These are phyloP conservation scores for Nicotiana tabacum DNA, from an alignment of 257 asterid genomes.

Conservation along the genomic window DNA sequence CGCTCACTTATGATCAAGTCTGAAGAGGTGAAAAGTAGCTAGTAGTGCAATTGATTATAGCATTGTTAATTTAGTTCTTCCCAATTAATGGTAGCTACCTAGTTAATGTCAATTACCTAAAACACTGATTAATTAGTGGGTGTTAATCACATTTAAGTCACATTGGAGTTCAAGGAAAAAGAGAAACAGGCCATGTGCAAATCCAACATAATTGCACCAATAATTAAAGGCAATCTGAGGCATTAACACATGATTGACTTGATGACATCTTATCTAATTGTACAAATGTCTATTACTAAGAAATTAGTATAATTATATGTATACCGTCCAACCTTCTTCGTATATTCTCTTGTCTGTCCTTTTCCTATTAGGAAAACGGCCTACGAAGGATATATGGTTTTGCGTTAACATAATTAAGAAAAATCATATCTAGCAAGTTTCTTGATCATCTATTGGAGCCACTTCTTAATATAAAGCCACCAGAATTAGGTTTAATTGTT, in stretches of 20 bases:
- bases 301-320: neutral
- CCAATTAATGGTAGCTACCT: neutral
- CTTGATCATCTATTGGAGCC: neutral
- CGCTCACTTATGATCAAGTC: no score
- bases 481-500: no score
- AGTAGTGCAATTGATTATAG: neutral
- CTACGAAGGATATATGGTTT: neutral
- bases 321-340: neutral
- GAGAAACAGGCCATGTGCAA: conserved; percentile 35
- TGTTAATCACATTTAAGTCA: neutral
- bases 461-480: neutral
- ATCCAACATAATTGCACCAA: conserved; percentile 18
- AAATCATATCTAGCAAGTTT: neutral
- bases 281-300: neutral
- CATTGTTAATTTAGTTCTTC: neutral
- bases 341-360: neutral
- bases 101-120: neutral
- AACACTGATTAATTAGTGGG: neutral
- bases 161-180: neutral
- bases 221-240: conserved; percentile 13
- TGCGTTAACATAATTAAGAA: neutral
- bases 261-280: conserved; percentile 7
- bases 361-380: neutral
- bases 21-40: neutral
- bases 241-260: conserved; percentile 27